A percentile compares a stretch with the other conserved stretches of the same genome.
Conservation (phyloP, 2,329 filamentous ascomycete genomes). For the Aaosphaeria pasadenensis region DNA sequence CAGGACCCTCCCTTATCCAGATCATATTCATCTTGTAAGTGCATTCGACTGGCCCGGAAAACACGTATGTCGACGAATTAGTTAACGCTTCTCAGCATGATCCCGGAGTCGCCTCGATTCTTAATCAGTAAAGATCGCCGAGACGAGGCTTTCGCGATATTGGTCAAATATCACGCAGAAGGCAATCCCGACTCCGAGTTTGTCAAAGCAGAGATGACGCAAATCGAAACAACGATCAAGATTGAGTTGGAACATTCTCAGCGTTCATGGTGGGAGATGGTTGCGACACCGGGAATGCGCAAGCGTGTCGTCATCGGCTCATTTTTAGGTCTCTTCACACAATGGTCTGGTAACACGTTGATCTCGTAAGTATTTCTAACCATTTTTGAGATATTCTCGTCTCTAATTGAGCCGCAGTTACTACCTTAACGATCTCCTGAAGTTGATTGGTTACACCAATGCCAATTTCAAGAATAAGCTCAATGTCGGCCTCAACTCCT, state of each 20-base stretch:
- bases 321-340: slow-evolving; percentile 63
- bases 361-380: slow-evolving; percentile 30
- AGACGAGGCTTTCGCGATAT: slow-evolving; percentile 58
- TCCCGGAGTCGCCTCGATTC: slow-evolving; percentile 66
- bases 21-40: slow-evolving; percentile 57
- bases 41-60: neutral
- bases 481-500: slow-evolving; percentile 57
- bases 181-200: slow-evolving; percentile 56
- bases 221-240: slow-evolving; percentile 62
- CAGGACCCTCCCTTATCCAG: slow-evolving; percentile 60
- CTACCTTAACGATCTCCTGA: slow-evolving; percentile 61
- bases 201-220: slow-evolving; percentile 63
- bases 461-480: slow-evolving; percentile 34
- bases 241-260: slow-evolving; percentile 52
- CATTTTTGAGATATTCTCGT: neutral
- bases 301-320: slow-evolving; percentile 61
- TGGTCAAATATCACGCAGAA: slow-evolving; percentile 63
- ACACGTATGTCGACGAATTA: neutral
- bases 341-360: slow-evolving; percentile 64
- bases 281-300: slow-evolving; percentile 61
- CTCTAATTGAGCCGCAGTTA: slow-evolving; percentile 36
- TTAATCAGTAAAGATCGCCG: slow-evolving; percentile 61
- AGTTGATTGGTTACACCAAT: slow-evolving; percentile 56
- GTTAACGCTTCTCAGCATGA: slow-evolving; percentile 13
- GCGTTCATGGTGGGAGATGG: slow-evolving; percentile 59